Base-by-base conservation (phyloP, 108 stramenopile species). In the Pseudonitzschia delicatissima region DNA sequence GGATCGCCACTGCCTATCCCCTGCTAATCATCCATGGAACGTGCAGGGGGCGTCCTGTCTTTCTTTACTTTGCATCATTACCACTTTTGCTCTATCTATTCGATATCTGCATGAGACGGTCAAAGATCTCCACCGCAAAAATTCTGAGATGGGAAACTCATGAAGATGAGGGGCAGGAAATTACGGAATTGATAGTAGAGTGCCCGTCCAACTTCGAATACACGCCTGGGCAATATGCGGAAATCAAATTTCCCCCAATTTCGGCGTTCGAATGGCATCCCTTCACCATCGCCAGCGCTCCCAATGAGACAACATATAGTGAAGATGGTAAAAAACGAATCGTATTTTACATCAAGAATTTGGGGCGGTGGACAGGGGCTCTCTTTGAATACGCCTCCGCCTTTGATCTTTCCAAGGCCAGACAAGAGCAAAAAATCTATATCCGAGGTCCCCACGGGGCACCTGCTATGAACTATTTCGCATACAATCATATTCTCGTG, bases 211-310 rank as follows among this genome's bases (percentile, higher is more conserved):
- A 44, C 23, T 67, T 67, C 17, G 18, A n/a, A 4, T 67, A 67
- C 53, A 67, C 53, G 15, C 66, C 66, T 2, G 66, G 66, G 8
- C 66, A 67, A 31, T 67, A 67, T 42, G 66, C 66, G 11, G 66
- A 67, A 44, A 23, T 67, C 25, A 67, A 57, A 45, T 52, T 74
- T 49, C 35, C 67, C 6, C 65, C 45, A 15, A 60, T 77, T 25
- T 77, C 76, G 8, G 23, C 57, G 9, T 44, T 25, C 25, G 70
- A 78, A 37, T 78, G 77, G 77, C 77, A 78, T 65, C 77, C 77
- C 6, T 78, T 73, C 52, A 67, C 77, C 2, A 73, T 78, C 37
- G 67, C 72, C 2, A 53, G 49, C 21, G 66, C 71, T 2, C 77
- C 76, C 58, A 60, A 62, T 17, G 25, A 45, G 7, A 48, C 47